Evolutionary conservation across 345 rosid genomes (phyloP).

Genomic region (Noccaea caerulescens): DNA sequence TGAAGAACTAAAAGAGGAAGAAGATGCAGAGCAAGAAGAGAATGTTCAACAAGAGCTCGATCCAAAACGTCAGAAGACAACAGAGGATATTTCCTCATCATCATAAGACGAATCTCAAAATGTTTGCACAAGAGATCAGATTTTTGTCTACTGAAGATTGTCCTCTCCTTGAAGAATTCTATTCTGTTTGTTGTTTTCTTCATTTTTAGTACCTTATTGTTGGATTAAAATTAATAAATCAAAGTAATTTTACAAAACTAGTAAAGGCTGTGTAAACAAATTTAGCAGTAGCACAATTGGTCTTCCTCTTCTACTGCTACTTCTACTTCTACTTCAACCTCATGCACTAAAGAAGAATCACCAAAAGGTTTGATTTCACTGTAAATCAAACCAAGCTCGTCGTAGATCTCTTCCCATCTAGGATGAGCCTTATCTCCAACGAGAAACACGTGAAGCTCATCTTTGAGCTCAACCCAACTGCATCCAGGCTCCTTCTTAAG

Average conservation of each 20-base stretch:
- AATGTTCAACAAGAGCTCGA: constrained; percentile 47
- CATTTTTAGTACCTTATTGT: neutral
- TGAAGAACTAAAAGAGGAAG: constrained; percentile 39
- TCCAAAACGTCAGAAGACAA: constrained; percentile 62
- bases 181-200: constrained; percentile 19
- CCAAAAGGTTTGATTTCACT: constrained; percentile 59
- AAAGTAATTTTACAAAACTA: no score
- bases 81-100: constrained; percentile 41
- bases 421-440: constrained; percentile 75
- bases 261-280: neutral
- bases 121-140: constrained; percentile 15
- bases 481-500: constrained; percentile 94
- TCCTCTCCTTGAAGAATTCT: constrained; percentile 12
- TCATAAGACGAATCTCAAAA: neutral
- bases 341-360: constrained; percentile 25
- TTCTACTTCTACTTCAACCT: constrained; percentile 16
- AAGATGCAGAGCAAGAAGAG: constrained; percentile 28
- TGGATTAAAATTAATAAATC: neutral
- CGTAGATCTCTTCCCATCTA: constrained; percentile 62
- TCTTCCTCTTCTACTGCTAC: neutral
- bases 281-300: constrained; percentile 23
- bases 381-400: constrained; percentile 54
- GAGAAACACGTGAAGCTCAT: constrained; percentile 75
- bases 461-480: constrained; percentile 90
- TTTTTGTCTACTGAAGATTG: constrained; percentile 21